Percentiles rank a stretch among this genome's conserved stretches.
Conservation (phyloP, 805 yeast genomes). For the Candida jianshihensis region DNA sequence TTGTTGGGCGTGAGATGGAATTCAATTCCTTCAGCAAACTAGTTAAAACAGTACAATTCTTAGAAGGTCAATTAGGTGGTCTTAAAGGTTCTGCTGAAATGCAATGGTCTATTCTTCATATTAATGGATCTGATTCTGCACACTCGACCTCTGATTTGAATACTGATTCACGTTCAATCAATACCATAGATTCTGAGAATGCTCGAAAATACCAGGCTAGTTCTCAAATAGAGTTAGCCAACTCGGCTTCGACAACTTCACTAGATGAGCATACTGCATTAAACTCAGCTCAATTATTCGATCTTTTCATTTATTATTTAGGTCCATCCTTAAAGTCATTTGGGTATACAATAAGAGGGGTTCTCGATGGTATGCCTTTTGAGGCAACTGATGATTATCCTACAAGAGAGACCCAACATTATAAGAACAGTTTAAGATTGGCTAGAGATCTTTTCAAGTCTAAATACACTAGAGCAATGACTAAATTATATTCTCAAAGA, state of each 20-base stretch:
- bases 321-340: constrained; percentile 71
- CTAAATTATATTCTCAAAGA: constrained; percentile 40
- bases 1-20: constrained; percentile 50
- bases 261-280: constrained; percentile 15
- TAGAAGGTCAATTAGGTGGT: constrained; percentile 58
- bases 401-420: constrained; percentile 37
- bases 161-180: constrained; percentile 1
- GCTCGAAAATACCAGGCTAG: no score
- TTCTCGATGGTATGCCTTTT: constrained; percentile 54
- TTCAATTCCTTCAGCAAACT: constrained; percentile 37
- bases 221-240: no score
- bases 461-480: constrained; percentile 53
- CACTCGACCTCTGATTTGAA: constrained; percentile 1
- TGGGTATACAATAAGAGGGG: constrained; percentile 54
- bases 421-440: constrained; percentile 35
- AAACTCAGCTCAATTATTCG: constrained; percentile 42
- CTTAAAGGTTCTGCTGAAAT: constrained; percentile 61
- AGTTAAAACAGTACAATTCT: constrained; percentile 43
- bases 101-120: constrained; percentile 49
- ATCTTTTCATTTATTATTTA: constrained; percentile 55
- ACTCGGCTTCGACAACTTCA: constrained; percentile 7
- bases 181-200: constrained; percentile 4
- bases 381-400: constrained; percentile 27
- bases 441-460: constrained; percentile 51
- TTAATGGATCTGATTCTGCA: no score